A percentile compares a stretch with the other conserved stretches of the same genome.
Evolutionary conservation across 768 basidiomycete genomes (phyloP).

Genomic region (Tephrocybe sp.): DNA sequence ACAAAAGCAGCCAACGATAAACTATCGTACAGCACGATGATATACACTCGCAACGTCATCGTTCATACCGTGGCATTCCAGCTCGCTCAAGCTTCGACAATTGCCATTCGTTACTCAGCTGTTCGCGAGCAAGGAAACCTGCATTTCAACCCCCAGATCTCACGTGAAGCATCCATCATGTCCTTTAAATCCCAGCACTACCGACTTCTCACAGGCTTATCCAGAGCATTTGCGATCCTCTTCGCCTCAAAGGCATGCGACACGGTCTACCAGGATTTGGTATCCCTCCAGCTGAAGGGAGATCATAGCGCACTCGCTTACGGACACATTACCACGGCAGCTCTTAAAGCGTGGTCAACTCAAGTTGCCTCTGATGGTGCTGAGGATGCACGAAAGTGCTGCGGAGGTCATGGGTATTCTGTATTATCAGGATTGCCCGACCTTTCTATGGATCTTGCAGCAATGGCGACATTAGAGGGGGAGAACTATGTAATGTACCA

Average conservation of each 20-base stretch:
- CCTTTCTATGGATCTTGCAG: conserved; percentile 15
- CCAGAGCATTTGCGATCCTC: conserved; percentile 18
- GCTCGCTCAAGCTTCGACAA: conserved; percentile 22
- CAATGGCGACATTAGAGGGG: conserved; percentile 22
- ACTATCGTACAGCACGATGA: conserved; percentile 21
- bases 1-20: conserved; percentile 10
- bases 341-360: conserved; percentile 23
- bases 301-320: conserved; percentile 13
- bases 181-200: conserved; percentile 22
- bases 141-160: conserved; percentile 9
- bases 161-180: conserved; percentile 16
- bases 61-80: conserved; percentile 17
- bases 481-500: conserved; percentile 27
- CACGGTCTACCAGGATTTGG: conserved; percentile 12
- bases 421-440: conserved; percentile 21
- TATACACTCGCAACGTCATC: conserved; percentile 16
- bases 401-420: conserved; percentile 24
- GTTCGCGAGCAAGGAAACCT: conserved; percentile 25
- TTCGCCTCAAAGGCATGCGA: conserved; percentile 17
- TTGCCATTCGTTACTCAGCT: conserved; percentile 23
- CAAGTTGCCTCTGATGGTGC: conserved; percentile 21
- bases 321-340: conserved; percentile 18
- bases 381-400: conserved; percentile 24
- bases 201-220: conserved; percentile 17
- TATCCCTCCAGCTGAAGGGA: conserved; percentile 4